A percentile compares a stretch with the other conserved stretches of the same genome.
Evolutionary conservation across 495 filamentous ascomycete genomes (phyloP).

Genomic region (Penicillium crystallinum): DNA sequence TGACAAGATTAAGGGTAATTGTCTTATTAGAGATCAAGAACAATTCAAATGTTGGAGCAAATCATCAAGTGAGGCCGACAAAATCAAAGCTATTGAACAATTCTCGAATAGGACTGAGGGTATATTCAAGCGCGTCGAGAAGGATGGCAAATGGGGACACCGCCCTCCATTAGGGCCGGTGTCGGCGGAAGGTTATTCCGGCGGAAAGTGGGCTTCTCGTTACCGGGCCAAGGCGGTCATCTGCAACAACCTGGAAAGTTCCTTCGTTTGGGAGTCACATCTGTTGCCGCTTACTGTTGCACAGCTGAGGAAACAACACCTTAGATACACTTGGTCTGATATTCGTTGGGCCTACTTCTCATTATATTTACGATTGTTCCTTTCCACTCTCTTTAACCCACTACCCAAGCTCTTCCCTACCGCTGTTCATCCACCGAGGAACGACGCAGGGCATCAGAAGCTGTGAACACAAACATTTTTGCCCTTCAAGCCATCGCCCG

Average conservation of each 20-base stretch:
- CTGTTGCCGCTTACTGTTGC: constrained; percentile 3
- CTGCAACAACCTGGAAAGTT: constrained; percentile 2
- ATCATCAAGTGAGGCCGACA: background rate
- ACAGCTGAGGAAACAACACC: background rate
- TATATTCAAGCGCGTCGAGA: background rate
- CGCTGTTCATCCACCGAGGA: background rate
- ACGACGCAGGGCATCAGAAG: background rate
- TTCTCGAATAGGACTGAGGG: background rate
- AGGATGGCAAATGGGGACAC: background rate
- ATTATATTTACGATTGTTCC: background rate
- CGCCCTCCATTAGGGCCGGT: background rate
- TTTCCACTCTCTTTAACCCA: background rate
- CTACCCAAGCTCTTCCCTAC: background rate
- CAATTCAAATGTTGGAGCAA: background rate
- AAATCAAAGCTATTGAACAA: background rate
- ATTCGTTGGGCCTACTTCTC: background rate
- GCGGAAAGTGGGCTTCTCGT: constrained; percentile 2
- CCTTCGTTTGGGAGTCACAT: background rate
- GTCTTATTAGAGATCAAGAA: background rate
- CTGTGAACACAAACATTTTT: background rate
- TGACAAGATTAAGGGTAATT: background rate
- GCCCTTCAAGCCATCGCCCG: background rate
- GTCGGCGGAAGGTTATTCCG: background rate
- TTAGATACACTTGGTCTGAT: background rate
- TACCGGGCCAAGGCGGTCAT: constrained; percentile 2